Evolutionary conservation across 768 basidiomycete genomes (phyloP).

Genomic region (Tubosaeta brunneosetosa): DNA sequence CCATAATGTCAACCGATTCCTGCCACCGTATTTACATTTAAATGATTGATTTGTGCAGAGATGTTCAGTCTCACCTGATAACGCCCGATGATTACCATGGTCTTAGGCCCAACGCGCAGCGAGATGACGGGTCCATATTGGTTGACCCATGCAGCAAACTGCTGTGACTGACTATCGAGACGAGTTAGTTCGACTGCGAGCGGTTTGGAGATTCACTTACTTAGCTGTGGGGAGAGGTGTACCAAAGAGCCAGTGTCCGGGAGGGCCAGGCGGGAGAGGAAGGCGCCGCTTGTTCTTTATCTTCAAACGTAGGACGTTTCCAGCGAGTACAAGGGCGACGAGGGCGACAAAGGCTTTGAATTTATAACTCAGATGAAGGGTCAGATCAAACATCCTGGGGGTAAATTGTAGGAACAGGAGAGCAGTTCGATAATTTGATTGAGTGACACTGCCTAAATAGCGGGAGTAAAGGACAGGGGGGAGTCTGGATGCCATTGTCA

Average conservation of each 20-base stretch:
- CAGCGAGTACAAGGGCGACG: conserved; percentile 13
- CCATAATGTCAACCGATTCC: conserved; percentile 63
- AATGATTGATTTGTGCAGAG: neutral
- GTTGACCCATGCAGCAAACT: conserved; percentile 56
- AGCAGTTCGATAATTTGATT: neutral
- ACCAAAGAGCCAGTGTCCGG: conserved; percentile 32
- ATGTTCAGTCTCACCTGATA: conserved; percentile 30
- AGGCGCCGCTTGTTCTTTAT: conserved; percentile 12
- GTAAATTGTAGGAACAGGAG: neutral
- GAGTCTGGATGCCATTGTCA: too few species aligned
- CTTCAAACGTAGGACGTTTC: conserved; percentile 6
- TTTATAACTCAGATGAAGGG: conserved; percentile 4
- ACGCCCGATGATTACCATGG: conserved; percentile 32
- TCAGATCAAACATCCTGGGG: conserved; percentile 7
- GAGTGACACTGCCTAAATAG: conserved; percentile 10
- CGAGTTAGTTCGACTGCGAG: neutral
- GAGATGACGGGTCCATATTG: conserved; percentile 60
- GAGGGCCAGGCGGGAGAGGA: conserved; percentile 30
- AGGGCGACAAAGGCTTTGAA: conserved; percentile 18
- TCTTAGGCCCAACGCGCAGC: conserved; percentile 42
- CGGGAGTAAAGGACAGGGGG: too few species aligned
- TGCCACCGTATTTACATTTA: conserved; percentile 16
- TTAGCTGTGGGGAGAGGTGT: conserved; percentile 24
- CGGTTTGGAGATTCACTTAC: conserved; percentile 9
- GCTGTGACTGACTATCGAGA: conserved; percentile 26